Conservation (phyloP, 495 filamentous ascomycete species). For the Cetradonia linearis region DNA sequence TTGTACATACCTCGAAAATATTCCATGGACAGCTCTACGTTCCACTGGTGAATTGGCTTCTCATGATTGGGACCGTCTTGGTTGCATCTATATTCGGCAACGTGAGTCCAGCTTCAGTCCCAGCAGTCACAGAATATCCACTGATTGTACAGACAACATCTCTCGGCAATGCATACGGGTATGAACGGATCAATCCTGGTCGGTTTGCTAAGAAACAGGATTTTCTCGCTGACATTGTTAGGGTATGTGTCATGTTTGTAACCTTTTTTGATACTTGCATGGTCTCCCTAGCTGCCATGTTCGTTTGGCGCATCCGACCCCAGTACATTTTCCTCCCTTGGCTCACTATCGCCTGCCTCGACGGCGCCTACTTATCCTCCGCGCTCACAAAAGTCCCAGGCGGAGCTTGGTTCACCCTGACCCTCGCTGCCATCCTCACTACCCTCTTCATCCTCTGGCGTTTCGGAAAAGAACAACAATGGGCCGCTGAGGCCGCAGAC, state of each 20-base stretch:
- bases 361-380: constrained; percentile 55
- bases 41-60: constrained; percentile 58
- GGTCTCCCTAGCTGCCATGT: constrained; percentile 53
- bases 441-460: constrained; percentile 57
- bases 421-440: constrained; percentile 46
- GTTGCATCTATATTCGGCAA: constrained; percentile 62
- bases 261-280: constrained; percentile 64
- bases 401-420: constrained; percentile 64
- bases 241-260: constrained; percentile 63
- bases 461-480: constrained; percentile 63
- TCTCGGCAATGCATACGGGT: constrained; percentile 7
- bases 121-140: background rate
- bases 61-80: constrained; percentile 64
- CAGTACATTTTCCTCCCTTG: constrained; percentile 47
- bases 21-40: constrained; percentile 66
- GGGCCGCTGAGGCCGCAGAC: constrained; percentile 53
- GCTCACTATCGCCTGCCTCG: constrained; percentile 49
- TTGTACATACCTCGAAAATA: constrained; percentile 51
- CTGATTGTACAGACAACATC: background rate
- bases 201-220: constrained; percentile 32
- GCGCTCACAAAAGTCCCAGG: constrained; percentile 57
- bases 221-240: too few species aligned
- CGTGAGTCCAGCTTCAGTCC: constrained; percentile 27
- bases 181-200: background rate
- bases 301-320: constrained; percentile 53